A percentile compares a stretch with the other conserved stretches of the same genome.
These are phyloP conservation scores for Vaucheria bursata DNA, from an alignment of 352 stramenopile species.

Conservation along the genomic window DNA sequence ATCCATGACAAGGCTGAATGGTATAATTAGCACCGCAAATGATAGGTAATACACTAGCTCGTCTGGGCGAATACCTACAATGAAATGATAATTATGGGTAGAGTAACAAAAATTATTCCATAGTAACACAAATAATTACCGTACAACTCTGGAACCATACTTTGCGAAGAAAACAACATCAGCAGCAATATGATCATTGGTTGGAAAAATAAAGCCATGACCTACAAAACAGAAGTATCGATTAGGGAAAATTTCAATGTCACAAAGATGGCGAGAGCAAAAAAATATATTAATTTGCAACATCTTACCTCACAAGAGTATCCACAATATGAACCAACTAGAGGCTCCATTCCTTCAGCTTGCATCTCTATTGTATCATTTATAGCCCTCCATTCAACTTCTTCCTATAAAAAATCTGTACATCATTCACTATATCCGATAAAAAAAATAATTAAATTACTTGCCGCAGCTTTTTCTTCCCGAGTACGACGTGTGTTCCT, in stretches of 20 bases:
- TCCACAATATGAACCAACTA: conserved; percentile 74
- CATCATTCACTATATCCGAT: no score
- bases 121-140: conserved; percentile 24
- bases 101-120: no score
- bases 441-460: not conserved
- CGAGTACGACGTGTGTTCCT: conserved; percentile 69
- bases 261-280: no score
- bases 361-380: conserved; percentile 87
- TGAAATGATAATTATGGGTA: no score
- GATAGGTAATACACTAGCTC: conserved; percentile 87
- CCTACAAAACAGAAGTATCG: conserved; percentile 48
- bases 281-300: no score
- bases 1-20: conserved; percentile 81
- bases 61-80: conserved; percentile 74
- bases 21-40: conserved; percentile 87
- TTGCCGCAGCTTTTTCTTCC: conserved; percentile 71
- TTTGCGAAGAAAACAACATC: conserved; percentile 69
- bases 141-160: conserved; percentile 79
- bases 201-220: conserved; percentile 33
- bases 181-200: conserved; percentile 30
- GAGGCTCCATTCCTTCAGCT: conserved; percentile 79
- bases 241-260: conserved; percentile 74
- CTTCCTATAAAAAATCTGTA: conserved; percentile 57
- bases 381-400: conserved; percentile 77
- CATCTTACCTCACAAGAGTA: conserved; percentile 81